Percentiles rank a stretch among this genome's conserved stretches.
These are phyloP conservation scores for Cercospora berteroae DNA, from an alignment of 2,329 filamentous ascomycete genomes.

Conservation along the genomic window DNA sequence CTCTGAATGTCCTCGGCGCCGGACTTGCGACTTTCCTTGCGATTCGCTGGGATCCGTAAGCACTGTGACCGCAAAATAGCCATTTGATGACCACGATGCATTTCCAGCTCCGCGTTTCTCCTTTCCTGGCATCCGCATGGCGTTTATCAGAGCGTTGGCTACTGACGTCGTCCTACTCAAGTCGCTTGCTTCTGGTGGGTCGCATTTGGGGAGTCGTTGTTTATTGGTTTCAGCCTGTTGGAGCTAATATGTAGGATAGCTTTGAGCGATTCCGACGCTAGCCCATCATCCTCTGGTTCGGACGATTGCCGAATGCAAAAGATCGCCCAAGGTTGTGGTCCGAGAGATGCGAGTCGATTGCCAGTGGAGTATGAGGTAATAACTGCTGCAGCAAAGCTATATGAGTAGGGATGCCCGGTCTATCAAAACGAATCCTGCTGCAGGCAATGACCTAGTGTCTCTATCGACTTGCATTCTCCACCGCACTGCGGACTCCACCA, in stretches of 20 bases:
- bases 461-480: background rate
- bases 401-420: conserved; percentile 14
- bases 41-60: conserved; percentile 3
- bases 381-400: background rate
- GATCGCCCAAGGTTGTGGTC: background rate
- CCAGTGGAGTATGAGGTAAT: background rate
- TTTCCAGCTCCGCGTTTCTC: background rate
- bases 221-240: conserved; percentile 1
- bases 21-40: background rate
- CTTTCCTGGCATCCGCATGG: background rate
- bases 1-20: conserved; percentile 6
- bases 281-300: background rate
- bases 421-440: conserved; percentile 3
- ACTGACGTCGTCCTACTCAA: background rate
- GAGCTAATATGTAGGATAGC: background rate
- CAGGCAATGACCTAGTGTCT: background rate
- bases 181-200: background rate
- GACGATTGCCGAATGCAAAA: background rate
- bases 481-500: background rate
- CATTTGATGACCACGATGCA: background rate
- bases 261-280: background rate
- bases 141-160: background rate
- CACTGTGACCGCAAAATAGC: background rate
- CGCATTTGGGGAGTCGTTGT: background rate
- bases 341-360: background rate